These are phyloP conservation scores for Puya raimondii DNA, from an alignment of 176 grass and related monocot species.

Conservation along the genomic window DNA sequence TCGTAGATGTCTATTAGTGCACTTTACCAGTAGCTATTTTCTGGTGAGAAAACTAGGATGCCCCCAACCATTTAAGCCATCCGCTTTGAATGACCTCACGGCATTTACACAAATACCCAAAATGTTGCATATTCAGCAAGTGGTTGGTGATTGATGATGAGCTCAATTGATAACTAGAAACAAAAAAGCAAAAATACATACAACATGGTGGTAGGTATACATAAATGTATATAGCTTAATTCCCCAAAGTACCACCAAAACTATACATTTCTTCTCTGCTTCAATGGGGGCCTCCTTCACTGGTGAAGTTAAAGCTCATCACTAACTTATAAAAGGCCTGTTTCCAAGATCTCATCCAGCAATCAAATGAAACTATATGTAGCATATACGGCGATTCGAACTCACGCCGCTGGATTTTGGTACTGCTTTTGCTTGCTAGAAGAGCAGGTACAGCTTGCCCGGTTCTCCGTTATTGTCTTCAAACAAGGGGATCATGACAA, in stretches of 20 bases:
- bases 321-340: background rate
- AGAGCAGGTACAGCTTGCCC: conserved; percentile 67
- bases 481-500: conserved; percentile 10
- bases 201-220: conserved; percentile 27
- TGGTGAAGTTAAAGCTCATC: background rate
- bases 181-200: conserved; percentile 15
- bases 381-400: background rate
- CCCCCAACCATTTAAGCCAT: too few relatives aligned
- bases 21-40: too few relatives aligned
- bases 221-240: conserved; percentile 14
- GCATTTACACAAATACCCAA: background rate
- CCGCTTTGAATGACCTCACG: background rate
- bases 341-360: background rate
- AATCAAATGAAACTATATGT: too few relatives aligned
- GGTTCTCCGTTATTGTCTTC: conserved; percentile 62
- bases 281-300: conserved; percentile 4
- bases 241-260: conserved; percentile 44
- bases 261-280: conserved; percentile 49
- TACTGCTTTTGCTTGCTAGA: conserved; percentile 59
- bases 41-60: too few relatives aligned
- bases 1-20: too few relatives aligned
- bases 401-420: conserved; percentile 24
- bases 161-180: conserved; percentile 12
- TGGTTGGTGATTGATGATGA: conserved; percentile 20
- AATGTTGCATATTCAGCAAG: background rate